Conservation (phyloP, 2,329 filamentous ascomycete genomes). For the Calonectria hawksworthii region DNA sequence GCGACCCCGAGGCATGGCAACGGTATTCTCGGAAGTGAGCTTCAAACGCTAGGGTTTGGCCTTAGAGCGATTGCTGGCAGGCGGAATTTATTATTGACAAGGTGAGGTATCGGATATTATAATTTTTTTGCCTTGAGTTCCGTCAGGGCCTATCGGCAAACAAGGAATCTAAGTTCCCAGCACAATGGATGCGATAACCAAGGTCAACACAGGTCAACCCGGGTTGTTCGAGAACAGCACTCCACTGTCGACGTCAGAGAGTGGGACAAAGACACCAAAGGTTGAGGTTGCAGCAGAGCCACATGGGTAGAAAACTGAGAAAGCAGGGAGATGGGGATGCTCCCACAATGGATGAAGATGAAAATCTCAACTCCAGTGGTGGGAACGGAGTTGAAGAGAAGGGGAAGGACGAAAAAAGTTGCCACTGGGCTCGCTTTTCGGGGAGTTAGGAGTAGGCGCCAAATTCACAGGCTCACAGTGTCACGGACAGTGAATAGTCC, state of each 20-base stretch:
- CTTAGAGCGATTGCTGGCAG: background rate
- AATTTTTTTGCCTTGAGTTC: background rate
- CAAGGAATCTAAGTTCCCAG: background rate
- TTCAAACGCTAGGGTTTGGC: background rate
- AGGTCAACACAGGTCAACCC: slow-evolving; percentile 16
- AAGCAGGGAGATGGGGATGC: background rate
- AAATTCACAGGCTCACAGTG: slow-evolving; percentile 47
- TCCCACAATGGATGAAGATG: slow-evolving; percentile 1
- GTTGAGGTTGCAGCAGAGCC: slow-evolving; percentile 24
- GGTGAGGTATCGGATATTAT: background rate
- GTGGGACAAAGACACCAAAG: slow-evolving; percentile 27
- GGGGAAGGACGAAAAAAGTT: slow-evolving; percentile 38
- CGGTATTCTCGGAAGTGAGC: background rate
- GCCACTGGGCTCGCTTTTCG: slow-evolving; percentile 46
- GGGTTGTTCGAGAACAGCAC: slow-evolving; percentile 27
- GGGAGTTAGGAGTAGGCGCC: slow-evolving; percentile 34
- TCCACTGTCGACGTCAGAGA: slow-evolving; percentile 32
- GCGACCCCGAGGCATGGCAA: slow-evolving; percentile 49
- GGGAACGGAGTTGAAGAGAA: slow-evolving; percentile 15
- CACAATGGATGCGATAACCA: background rate
- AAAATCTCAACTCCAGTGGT: background rate
- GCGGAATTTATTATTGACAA: background rate
- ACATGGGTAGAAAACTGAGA: slow-evolving; percentile 9
- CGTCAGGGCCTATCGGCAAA: background rate
- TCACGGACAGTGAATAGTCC: slow-evolving; percentile 34